Percentiles rank a stretch among this genome's conserved stretches.
These are phyloP conservation scores for Trichoderma hamatum DNA, from an alignment of 2,329 filamentous ascomycete genomes.

Conservation along the genomic window DNA sequence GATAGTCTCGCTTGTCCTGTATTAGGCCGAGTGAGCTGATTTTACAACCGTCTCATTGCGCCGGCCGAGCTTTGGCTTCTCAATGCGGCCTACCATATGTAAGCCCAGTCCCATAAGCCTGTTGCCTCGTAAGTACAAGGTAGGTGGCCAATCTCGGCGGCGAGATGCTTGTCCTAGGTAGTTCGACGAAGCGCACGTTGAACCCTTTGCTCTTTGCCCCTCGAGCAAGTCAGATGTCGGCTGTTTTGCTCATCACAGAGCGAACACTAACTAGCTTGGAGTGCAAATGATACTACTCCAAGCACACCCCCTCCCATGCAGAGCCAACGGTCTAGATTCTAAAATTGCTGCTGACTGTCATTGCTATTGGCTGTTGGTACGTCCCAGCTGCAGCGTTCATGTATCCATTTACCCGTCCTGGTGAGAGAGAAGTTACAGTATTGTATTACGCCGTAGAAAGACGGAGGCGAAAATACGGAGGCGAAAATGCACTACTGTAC, in stretches of 20 bases:
- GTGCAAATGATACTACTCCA: neutral
- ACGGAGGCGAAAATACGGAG: neutral
- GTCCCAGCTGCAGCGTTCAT: neutral
- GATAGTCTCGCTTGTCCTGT: neutral
- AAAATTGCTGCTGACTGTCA: neutral
- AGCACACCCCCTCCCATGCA: slow-evolving; percentile 20
- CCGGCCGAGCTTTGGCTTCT: too few relatives aligned
- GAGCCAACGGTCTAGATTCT: slow-evolving; percentile 25
- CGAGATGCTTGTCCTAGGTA: neutral
- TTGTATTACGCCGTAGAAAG: neutral
- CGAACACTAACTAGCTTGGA: neutral
- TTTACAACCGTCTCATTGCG: neutral
- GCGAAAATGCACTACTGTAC: too few relatives aligned
- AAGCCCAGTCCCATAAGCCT: neutral
- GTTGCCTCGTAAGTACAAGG: neutral
- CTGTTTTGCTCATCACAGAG: neutral
- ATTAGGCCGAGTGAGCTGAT: neutral
- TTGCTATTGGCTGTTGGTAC: slow-evolving; percentile 14
- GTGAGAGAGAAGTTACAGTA: neutral
- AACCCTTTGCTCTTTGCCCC: neutral
- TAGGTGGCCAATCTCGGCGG: neutral
- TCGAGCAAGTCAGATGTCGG: neutral
- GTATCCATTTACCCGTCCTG: neutral
- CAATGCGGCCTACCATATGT: neutral
- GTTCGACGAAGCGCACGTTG: neutral